Evolutionary conservation across 257 asterid species (phyloP).

Genomic region (Ligustrum vulgare): DNA sequence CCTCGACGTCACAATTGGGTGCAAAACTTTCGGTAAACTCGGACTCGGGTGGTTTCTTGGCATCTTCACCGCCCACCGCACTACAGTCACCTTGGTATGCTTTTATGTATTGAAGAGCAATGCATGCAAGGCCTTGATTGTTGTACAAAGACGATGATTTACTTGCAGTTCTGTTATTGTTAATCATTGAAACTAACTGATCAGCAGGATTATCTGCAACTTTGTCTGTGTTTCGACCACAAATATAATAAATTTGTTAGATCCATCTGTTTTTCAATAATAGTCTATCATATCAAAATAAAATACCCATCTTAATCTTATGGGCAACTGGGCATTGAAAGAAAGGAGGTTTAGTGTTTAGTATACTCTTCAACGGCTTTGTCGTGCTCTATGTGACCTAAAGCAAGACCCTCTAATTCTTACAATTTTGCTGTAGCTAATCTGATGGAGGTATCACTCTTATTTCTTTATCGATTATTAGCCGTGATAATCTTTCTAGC

Average conservation of each 20-base stretch:
- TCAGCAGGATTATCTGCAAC: constrained; percentile 91
- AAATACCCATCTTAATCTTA: no score
- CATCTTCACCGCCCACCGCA: constrained; percentile 70
- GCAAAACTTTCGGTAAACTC: constrained; percentile 71
- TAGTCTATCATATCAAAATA: not conserved
- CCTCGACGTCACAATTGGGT: constrained; percentile 69
- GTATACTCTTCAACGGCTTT: not conserved
- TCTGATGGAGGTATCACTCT: not conserved
- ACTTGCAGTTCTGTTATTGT: constrained; percentile 68
- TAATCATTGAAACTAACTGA: constrained; percentile 51
- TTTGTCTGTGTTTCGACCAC: constrained; percentile 45
- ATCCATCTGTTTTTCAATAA: not conserved
- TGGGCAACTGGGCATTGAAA: not conserved
- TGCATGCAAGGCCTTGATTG: constrained; percentile 82
- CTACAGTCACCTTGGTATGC: constrained; percentile 80
- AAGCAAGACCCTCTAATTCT: not conserved
- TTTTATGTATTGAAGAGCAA: constrained; percentile 88
- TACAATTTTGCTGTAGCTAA: not conserved
- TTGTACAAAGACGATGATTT: constrained; percentile 65
- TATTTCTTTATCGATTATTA: not conserved
- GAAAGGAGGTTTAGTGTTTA: not conserved
- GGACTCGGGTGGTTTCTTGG: constrained; percentile 66
- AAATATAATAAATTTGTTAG: constrained; percentile 10
- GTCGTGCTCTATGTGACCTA: not conserved
- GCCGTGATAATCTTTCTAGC: not conserved